Evolutionary conservation across 2,329 filamentous ascomycete genomes (phyloP).

Genomic region (Leptosphaerulina australis): DNA sequence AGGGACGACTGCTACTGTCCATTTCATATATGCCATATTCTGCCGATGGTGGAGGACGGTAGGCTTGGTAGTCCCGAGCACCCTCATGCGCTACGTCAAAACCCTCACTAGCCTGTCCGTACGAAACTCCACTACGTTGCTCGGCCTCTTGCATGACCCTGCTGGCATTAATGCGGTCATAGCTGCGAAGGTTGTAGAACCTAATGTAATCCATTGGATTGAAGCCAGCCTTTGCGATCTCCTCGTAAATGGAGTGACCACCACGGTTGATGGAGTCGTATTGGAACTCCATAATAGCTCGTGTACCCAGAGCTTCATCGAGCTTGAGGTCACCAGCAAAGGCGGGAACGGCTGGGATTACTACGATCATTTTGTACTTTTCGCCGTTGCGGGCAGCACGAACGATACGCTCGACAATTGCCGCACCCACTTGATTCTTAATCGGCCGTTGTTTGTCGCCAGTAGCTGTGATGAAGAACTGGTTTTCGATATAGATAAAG

Average conservation of each 20-base stretch:
- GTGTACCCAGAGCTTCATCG: constrained; percentile 74
- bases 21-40: constrained; percentile 48
- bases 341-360: constrained; percentile 80
- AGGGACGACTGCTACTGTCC: constrained; percentile 29
- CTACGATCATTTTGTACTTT: constrained; percentile 74
- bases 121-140: constrained; percentile 67
- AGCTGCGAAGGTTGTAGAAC: constrained; percentile 85
- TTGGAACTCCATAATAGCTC: constrained; percentile 85
- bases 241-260: constrained; percentile 77
- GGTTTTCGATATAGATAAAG: constrained; percentile 82
- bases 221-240: constrained; percentile 67
- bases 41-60: constrained; percentile 41
- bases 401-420: constrained; percentile 77
- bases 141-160: constrained; percentile 66
- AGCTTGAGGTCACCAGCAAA: constrained; percentile 80
- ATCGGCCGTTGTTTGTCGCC: constrained; percentile 73
- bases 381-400: constrained; percentile 70
- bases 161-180: constrained; percentile 79
- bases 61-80: constrained; percentile 44
- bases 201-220: constrained; percentile 75
- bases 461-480: constrained; percentile 89
- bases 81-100: constrained; percentile 63
- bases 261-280: constrained; percentile 80
- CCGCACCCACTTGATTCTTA: constrained; percentile 76
- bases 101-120: constrained; percentile 69